These are phyloP conservation scores for Talaromyces sp. DNA, from an alignment of 2,329 filamentous ascomycete species.

Conservation along the genomic window DNA sequence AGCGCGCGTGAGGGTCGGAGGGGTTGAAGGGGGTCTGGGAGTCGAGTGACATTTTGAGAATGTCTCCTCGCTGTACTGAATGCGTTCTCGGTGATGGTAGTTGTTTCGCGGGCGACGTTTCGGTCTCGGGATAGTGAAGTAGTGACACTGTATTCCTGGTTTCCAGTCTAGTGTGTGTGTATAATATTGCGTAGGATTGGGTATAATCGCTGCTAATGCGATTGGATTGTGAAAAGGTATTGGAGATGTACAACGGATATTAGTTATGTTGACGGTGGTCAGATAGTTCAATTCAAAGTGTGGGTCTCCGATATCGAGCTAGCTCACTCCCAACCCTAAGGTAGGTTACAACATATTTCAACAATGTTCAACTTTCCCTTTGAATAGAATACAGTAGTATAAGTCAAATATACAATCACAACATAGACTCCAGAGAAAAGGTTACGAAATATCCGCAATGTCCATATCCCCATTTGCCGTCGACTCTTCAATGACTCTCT, in stretches of 20 bases:
- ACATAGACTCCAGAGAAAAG: not conserved
- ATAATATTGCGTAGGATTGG: not conserved
- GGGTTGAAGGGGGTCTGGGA: slow-evolving; percentile 61
- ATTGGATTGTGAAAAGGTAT: not conserved
- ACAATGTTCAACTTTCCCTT: not conserved
- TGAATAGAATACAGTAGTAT: slow-evolving; percentile 1
- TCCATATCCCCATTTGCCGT: slow-evolving; percentile 31
- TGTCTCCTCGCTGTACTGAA: not conserved
- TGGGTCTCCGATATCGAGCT: not conserved
- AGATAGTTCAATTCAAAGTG: not conserved
- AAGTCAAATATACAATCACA: not conserved
- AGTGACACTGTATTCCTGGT: not conserved
- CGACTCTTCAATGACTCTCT: slow-evolving; percentile 17
- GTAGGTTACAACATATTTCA: not conserved
- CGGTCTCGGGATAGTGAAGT: not conserved
- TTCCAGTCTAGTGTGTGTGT: not conserved
- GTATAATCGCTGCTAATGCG: not conserved
- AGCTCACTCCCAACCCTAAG: not conserved
- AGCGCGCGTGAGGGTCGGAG: slow-evolving; percentile 69
- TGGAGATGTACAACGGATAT: not conserved
- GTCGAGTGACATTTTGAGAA: slow-evolving; percentile 17
- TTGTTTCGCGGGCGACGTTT: not conserved
- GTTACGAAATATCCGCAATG: slow-evolving; percentile 28
- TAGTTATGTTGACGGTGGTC: not conserved
- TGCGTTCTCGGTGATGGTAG: not conserved